phyloP scores from a whole-genome alignment of 2,329 filamentous ascomycete genomes.

The Ceratocystis alfenasii region DNA sequence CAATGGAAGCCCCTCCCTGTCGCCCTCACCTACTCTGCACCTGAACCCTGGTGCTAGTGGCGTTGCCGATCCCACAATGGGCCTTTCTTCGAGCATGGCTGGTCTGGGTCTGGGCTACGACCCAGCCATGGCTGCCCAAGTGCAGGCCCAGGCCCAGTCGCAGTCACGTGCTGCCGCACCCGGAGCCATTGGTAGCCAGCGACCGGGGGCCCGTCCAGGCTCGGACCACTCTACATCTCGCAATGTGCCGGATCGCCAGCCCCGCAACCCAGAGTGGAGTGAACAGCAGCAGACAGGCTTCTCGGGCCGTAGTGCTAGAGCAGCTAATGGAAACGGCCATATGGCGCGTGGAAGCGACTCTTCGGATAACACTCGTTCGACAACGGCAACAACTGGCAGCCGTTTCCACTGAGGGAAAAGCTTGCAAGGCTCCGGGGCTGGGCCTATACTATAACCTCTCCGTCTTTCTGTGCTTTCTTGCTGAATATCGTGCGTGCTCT shows the following conservation, averaged over 20 bases:
- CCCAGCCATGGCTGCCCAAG: slow-evolving; percentile 23
- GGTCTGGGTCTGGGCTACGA: slow-evolving; percentile 18
- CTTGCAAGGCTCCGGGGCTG: too few species aligned
- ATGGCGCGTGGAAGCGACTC: slow-evolving; percentile 48
- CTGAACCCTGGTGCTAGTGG: slow-evolving; percentile 28
- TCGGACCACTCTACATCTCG: slow-evolving; percentile 28
- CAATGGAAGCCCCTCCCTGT: slow-evolving; percentile 25
- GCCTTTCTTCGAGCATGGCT: slow-evolving; percentile 14
- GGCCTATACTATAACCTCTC: background rate
- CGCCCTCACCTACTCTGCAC: slow-evolving; percentile 20
- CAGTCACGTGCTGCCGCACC: slow-evolving; percentile 36
- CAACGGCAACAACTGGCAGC: slow-evolving; percentile 29
- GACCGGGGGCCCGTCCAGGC: slow-evolving; percentile 33
- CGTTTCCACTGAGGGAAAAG: slow-evolving; percentile 19
- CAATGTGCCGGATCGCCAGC: slow-evolving; percentile 48
- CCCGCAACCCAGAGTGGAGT: slow-evolving; percentile 50
- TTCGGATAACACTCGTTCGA: slow-evolving; percentile 34
- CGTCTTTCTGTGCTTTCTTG: slow-evolving; percentile 10
- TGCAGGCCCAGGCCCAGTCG: too few species aligned
- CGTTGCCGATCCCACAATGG: slow-evolving; percentile 18
- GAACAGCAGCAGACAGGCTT: slow-evolving; percentile 42
- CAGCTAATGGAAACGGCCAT: slow-evolving; percentile 42
- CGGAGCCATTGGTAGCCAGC: slow-evolving; percentile 54
- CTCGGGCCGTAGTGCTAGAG: slow-evolving; percentile 36
- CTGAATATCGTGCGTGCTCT: background rate